Evolutionary conservation across 495 filamentous ascomycete species (phyloP), one percentile per base, ranked within the genome.

Genomic region (Elaphomyces granulatus): DNA sequence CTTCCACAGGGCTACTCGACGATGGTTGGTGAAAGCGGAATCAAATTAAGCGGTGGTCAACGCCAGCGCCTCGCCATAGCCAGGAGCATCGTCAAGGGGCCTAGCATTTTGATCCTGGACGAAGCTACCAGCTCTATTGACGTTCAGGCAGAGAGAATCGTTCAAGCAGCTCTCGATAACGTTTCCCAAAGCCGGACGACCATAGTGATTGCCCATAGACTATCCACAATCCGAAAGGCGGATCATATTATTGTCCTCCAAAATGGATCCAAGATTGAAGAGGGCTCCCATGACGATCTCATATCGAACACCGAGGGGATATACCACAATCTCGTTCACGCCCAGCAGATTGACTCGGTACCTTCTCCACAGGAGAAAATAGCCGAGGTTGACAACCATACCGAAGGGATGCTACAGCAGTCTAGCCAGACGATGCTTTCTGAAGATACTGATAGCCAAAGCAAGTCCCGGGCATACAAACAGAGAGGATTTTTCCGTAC

Each of bases 41-140:
- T 48, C 17, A 48, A 40, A 37, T 50, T 76, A 43, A 54, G 48
- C 47, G 48, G 68, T 34, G 51, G 66, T 38, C 52, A 85, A 40
- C 67, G 69, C 15, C 79, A 83, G 45, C 59, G 80, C 21, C 47
- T 85, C 3, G 71, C 77, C 4, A 62, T 83, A 14, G 86, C 87
- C 1, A 70, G 87, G 35, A 81, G 80, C 15, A 77, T 94, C 33
- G 78, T 93, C n/a, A 77, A 70, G 9, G 70, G 88, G 46, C 87
- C 87, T 1, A 80, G 78, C 50, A 80, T 94, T 50, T 66, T 94
- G 4, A 64, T 94, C 6, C 53, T 73, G 3, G 70, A 72, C 32
- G 71, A 75, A 49, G 60, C 59, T 0, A 72, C 70, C 0, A 64
- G 58, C 37, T 60, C 72, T 0, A 55, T 77, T 7, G 73, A 77